Evolutionary conservation across 2,329 filamentous ascomycete genomes (phyloP), one percentile per base, ranked within the genome.

Genomic region (Juglanconis oblonga): DNA sequence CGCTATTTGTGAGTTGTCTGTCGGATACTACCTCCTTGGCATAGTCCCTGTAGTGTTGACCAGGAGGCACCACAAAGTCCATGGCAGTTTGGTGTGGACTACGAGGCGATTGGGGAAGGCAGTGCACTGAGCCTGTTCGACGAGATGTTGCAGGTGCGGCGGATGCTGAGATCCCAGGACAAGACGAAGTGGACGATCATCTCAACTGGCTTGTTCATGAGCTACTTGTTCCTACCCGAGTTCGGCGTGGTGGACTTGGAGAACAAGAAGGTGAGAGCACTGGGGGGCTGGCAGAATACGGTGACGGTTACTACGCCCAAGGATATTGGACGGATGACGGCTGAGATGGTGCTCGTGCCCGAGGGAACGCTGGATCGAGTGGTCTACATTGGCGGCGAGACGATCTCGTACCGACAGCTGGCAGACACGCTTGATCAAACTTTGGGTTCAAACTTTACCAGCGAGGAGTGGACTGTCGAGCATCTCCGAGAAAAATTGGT

Each of bases 41-140:
- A 24, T 24, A 24, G 24, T 24, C 24, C 24, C 1, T 24, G 24
- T 24, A 24, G 38, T 8, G 9, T n/a, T 53, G 13, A 53, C 38
- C 29, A 33, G 5, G 7, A 13, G 10, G 9, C 48, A n/a, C 7
- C 48, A n/a, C 7, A 13, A 8, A 54, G 40, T 17, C 88, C 88
- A 0, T 91, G 88, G 88, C 88, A 91, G 70, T 91, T 87, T 69
- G 88, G 88, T 1, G 83, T 90, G 31, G 86, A 91, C 68, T 91
- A 91, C 71, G 87, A 91, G 59, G 69, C 75, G 33, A 83, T 90
- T 14, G 86, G 86, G 0, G 70, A 74, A 0, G 81, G 82, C 0
- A 84, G 81, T 32, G 76, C 82, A 48, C 87, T 89, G 70, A 81
- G 85, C 38, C 68, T 91, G 13, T 91, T 90, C 65, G 86, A 87